Evolutionary conservation across 305 asterid species (phyloP), one percentile per base, ranked within the genome.

Genomic region (Solanum hybrid): DNA sequence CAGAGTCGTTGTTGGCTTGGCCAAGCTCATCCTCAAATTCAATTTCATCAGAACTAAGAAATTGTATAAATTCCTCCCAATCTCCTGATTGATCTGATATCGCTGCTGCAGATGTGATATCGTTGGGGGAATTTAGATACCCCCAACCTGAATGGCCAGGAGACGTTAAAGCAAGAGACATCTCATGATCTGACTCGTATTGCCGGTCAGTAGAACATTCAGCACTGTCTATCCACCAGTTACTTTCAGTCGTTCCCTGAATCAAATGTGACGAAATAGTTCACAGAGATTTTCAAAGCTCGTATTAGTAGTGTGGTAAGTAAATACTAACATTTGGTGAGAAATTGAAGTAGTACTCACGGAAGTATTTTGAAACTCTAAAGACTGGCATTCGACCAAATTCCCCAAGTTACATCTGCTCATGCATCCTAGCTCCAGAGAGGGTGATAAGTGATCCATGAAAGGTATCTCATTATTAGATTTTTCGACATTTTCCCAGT

Each of bases 161-260:
- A 37, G 34, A 79, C 40, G 85, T 1, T 17, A 37, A 22, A 78
- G 85, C 34, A 78, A 78, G 22, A 22, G 64, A 37, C 64, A 79
- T 38, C 6, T 26, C 66, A 24, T 36, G 38, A 36, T 24, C 35
- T 6, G 66, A 26, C 86, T 80, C 35, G 27, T 22, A 13, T 6
- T 12, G 86, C 97, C 93, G 6, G 95, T 95, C 89, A 90, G 94
- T 94, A 85, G 89, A 94, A 91, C 93, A 93, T 35, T 95, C 93
- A 89, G 8, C 66, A 24, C 7, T 79, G 4, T 5, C 13, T 13
- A 38, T 6, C n/a, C 86, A n/a, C 60, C 13, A 51, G 32, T 78
- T n/a, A 36, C 10, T 80, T 38, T 38, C 36, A 80, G 35, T 11
- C 27, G 2, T 77, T 77, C 26, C 14, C 42, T 77, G 82, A 77